Conservation (phyloP, 345 rosid species). For the Acer yangbiense region DNA sequence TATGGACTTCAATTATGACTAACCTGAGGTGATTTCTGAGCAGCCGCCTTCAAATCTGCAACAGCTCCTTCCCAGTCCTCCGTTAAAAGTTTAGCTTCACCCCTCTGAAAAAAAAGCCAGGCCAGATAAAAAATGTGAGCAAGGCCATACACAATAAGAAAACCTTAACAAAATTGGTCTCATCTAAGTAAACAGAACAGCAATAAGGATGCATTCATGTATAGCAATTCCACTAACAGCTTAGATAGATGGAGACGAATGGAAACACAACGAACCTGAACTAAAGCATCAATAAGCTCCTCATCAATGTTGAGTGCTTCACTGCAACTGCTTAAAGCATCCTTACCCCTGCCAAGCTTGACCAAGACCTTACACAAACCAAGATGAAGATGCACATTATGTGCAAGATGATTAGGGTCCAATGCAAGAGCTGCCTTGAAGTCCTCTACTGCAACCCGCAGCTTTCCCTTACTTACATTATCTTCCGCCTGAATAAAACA, state of each 20-base stretch:
- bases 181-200: neutral
- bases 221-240: neutral
- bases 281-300: constrained; percentile 87
- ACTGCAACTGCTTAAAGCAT: constrained; percentile 78
- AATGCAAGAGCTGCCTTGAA: constrained; percentile 79
- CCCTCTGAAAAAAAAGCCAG: constrained; percentile 53
- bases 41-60: constrained; percentile 82
- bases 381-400: constrained; percentile 89
- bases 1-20: constrained; percentile 17
- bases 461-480: constrained; percentile 82
- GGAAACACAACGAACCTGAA: constrained; percentile 58
- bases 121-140: constrained; percentile 8
- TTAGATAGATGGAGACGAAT: neutral
- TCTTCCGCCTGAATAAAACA: constrained; percentile 80
- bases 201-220: constrained; percentile 6
- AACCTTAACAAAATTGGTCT: constrained; percentile 1
- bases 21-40: constrained; percentile 90
- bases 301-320: constrained; percentile 81
- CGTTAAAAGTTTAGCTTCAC: constrained; percentile 88
- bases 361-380: constrained; percentile 91
- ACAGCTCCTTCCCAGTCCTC: constrained; percentile 99
- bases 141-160: neutral
- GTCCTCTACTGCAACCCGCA: constrained; percentile 90
- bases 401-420: constrained; percentile 84
- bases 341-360: constrained; percentile 95